A percentile compares a stretch with the other conserved stretches of the same genome.
These are phyloP conservation scores for Macrolepiota dolichaula DNA, from an alignment of 768 basidiomycete genomes.

Conservation along the genomic window DNA sequence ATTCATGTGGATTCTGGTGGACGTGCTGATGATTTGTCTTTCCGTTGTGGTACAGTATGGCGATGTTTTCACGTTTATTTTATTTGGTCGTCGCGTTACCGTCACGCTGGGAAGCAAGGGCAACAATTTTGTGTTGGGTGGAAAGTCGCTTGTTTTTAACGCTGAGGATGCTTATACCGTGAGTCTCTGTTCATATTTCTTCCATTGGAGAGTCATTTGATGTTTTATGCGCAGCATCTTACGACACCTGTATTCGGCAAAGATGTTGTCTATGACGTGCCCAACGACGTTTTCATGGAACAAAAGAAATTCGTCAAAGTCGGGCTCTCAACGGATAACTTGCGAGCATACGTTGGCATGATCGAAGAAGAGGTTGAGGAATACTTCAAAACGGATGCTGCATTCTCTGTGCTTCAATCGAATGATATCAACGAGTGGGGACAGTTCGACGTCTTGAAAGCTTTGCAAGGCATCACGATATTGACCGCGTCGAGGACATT, in stretches of 20 bases:
- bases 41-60: slow-evolving; percentile 62
- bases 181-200: slow-evolving; percentile 14
- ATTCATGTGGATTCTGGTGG: not conserved
- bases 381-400: slow-evolving; percentile 63
- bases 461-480: slow-evolving; percentile 87
- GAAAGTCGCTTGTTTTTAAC: slow-evolving; percentile 86
- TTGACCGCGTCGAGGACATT: slow-evolving; percentile 91
- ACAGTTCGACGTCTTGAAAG: slow-evolving; percentile 66
- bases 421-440: slow-evolving; percentile 78
- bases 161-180: slow-evolving; percentile 98
- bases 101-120: slow-evolving; percentile 90
- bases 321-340: slow-evolving; percentile 88
- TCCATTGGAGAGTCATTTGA: not conserved
- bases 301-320: slow-evolving; percentile 99
- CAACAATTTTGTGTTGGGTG: slow-evolving; percentile 92
- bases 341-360: slow-evolving; percentile 80
- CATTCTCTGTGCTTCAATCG: slow-evolving; percentile 59
- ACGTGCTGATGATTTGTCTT: not conserved
- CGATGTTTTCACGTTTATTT: slow-evolving; percentile 92
- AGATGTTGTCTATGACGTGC: slow-evolving; percentile 96
- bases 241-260: slow-evolving; percentile 97
- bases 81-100: slow-evolving; percentile 87
- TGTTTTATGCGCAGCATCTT: slow-evolving; percentile 53
- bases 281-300: slow-evolving; percentile 96
- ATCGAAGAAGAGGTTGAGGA: slow-evolving; percentile 73